These are phyloP conservation scores for Kluyveromyces marxianus DNA, from an alignment of 1,139 yeast species.

Conservation along the genomic window DNA sequence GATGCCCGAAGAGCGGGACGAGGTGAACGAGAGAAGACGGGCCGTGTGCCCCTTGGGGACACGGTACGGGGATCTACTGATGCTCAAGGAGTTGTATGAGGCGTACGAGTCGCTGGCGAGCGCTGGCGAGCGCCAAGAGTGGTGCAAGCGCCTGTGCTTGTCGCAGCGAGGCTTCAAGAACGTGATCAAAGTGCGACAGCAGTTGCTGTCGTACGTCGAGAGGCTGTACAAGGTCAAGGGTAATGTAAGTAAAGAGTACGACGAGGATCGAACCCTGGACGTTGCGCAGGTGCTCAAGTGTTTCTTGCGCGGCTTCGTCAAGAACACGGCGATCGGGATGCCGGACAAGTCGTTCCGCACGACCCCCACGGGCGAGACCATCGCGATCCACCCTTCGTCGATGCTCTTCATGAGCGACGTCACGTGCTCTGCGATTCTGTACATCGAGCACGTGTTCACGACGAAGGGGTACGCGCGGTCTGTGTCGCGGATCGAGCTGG, in stretches of 20 bases:
- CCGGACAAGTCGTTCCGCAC: constrained; percentile 93
- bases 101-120: constrained; percentile 45
- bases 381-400: constrained; percentile 90
- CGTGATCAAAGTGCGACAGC: constrained; percentile 68
- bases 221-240: constrained; percentile 23
- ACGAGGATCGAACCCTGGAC: constrained; percentile 33
- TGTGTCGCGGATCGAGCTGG: constrained; percentile 74
- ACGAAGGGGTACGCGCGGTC: constrained; percentile 87
- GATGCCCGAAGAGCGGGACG: constrained; percentile 74
- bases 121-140: constrained; percentile 50
- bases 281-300: constrained; percentile 61
- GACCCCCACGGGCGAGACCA: constrained; percentile 66
- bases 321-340: constrained; percentile 88
- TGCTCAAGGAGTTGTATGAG: constrained; percentile 72
- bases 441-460: constrained; percentile 88
- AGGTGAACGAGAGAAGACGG: constrained; percentile 51
- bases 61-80: constrained; percentile 72
- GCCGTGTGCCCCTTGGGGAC: constrained; percentile 62
- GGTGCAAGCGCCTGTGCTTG: constrained; percentile 78
- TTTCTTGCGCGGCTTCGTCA: constrained; percentile 72
- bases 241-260: constrained; percentile 18
- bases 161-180: constrained; percentile 76
- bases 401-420: constrained; percentile 45
- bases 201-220: constrained; percentile 64
- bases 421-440: constrained; percentile 71